Base-by-base conservation (phyloP, 768 basidiomycete species). In the Nidula microcarpa region DNA sequence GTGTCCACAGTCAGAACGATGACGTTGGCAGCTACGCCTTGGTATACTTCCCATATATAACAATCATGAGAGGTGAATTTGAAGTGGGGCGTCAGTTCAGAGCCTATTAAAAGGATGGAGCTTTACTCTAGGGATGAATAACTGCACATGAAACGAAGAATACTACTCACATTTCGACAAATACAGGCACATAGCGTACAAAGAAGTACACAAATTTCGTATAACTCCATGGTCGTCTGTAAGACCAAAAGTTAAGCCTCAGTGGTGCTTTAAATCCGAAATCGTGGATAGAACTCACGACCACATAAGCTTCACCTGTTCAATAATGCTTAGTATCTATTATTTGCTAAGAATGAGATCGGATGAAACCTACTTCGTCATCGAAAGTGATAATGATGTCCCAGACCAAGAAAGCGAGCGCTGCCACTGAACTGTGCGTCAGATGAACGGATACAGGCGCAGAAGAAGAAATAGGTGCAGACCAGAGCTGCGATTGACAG, bases 1-100 rank as follows among this genome's bases (percentile, higher is more conserved):
- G 66, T 66, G 55, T 77, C 74, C 9, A 74, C 71, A 9, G 57
- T 60, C 2, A 55, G 55, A 14, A 73, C 60, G 30, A 75, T 59
- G 2, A 57, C 43, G 6, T 66, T 53, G 11, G 68, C 60, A 7
- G 68, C 68, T 6, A 68, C 62, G 14, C 66, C 74, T 62, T 75
- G 74, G 50, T 70, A 75, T n/a, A 74, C 62, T 55, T 74, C 67
- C 74, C 74, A 77, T 50, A 74, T 70, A 59, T 67, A 77, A 57
- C 75, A 77, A 39, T 67, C 73, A 51, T 71, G 70, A 6, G 53
- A 51, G 2, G 74, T 70, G 55, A 74, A 76, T 39, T 68, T 62
- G 36, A 74, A 68, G 3, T 53, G 57, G 3, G 72, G 66, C 11
- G 70, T 67, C 23, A 73, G 53, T 49, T 71, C 69, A 18, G 72